Evolutionary conservation across 2,329 filamentous ascomycete genomes (phyloP).

Genomic region (Podosphaera xanthii): DNA sequence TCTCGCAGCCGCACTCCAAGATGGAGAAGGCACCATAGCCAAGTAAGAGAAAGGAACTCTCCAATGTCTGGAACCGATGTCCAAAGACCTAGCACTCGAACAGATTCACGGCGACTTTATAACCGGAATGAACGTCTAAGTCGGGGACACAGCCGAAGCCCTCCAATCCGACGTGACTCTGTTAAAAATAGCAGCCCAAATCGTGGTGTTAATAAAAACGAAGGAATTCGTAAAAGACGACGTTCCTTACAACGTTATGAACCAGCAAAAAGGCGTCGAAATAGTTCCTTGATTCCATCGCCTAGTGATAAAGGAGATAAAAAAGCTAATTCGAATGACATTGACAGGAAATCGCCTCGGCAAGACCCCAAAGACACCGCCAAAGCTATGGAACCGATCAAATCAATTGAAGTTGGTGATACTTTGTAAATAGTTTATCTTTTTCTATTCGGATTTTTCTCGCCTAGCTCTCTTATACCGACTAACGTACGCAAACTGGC

Average conservation of each 20-base stretch:
- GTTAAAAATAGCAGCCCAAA: background rate
- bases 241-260: slow-evolving; percentile 17
- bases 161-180: slow-evolving; percentile 11
- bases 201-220: slow-evolving; percentile 1
- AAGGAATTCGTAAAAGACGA: slow-evolving; percentile 14
- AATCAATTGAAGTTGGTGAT: slow-evolving; percentile 22
- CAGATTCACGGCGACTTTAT: slow-evolving; percentile 9
- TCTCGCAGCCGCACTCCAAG: slow-evolving; percentile 11
- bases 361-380: slow-evolving; percentile 9
- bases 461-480: slow-evolving; percentile 2
- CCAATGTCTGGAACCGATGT: slow-evolving; percentile 10
- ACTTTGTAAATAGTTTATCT: slow-evolving; percentile 9
- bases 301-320: slow-evolving; percentile 25
- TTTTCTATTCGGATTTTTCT: slow-evolving; percentile 6
- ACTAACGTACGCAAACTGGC: slow-evolving; percentile 6
- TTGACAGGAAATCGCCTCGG: slow-evolving; percentile 16
- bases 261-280: slow-evolving; percentile 22
- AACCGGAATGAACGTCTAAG: slow-evolving; percentile 16
- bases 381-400: slow-evolving; percentile 7
- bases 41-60: slow-evolving; percentile 6
- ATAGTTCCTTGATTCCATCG: slow-evolving; percentile 26
- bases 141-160: slow-evolving; percentile 17
- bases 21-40: slow-evolving; percentile 6
- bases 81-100: slow-evolving; percentile 6
- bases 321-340: slow-evolving; percentile 32